Conservation (phyloP, 495 filamentous ascomycete species). For the Pseudomonodictys pantanalensis region DNA sequence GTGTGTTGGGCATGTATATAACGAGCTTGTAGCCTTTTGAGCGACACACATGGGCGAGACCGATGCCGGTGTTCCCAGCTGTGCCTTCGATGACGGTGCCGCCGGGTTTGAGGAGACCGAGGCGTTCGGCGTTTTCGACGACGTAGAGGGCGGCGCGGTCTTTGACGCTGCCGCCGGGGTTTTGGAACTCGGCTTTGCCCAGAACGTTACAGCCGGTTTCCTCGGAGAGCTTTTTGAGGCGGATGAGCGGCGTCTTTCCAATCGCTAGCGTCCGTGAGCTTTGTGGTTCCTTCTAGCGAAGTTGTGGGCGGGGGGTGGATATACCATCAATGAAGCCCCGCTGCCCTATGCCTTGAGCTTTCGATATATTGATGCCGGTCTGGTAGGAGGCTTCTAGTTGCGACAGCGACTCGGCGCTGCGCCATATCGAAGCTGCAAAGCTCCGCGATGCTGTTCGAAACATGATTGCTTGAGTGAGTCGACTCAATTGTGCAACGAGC, state of each 20-base stretch:
- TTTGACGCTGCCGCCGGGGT: slow-evolving; percentile 94
- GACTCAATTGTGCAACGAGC: neutral
- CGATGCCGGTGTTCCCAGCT: slow-evolving; percentile 96
- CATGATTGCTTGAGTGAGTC: slow-evolving; percentile 43
- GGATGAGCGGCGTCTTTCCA: slow-evolving; percentile 94
- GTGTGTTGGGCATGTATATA: slow-evolving; percentile 99
- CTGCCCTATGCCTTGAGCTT: slow-evolving; percentile 76
- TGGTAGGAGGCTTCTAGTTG: slow-evolving; percentile 17
- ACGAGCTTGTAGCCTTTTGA: slow-evolving; percentile 90
- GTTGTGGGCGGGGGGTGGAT: neutral
- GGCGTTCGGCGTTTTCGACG: slow-evolving; percentile 88
- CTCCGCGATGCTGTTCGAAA: slow-evolving; percentile 55
- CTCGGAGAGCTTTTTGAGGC: slow-evolving; percentile 80
- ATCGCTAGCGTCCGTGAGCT: slow-evolving; percentile 59
- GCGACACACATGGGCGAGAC: slow-evolving; percentile 93
- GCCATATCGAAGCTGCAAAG: slow-evolving; percentile 55
- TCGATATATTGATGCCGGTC: slow-evolving; percentile 49
- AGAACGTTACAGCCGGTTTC: slow-evolving; percentile 92
- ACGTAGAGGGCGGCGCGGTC: slow-evolving; percentile 95
- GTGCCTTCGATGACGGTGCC: slow-evolving; percentile 97
- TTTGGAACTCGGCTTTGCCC: slow-evolving; percentile 98
- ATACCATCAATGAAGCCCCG: slow-evolving; percentile 80
- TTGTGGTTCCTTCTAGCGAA: neutral
- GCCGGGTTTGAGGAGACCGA: slow-evolving; percentile 73
- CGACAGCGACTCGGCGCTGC: slow-evolving; percentile 42